phyloP scores from a whole-genome alignment of 2,329 filamentous ascomycete species.

The Cordyceps farinosa region DNA sequence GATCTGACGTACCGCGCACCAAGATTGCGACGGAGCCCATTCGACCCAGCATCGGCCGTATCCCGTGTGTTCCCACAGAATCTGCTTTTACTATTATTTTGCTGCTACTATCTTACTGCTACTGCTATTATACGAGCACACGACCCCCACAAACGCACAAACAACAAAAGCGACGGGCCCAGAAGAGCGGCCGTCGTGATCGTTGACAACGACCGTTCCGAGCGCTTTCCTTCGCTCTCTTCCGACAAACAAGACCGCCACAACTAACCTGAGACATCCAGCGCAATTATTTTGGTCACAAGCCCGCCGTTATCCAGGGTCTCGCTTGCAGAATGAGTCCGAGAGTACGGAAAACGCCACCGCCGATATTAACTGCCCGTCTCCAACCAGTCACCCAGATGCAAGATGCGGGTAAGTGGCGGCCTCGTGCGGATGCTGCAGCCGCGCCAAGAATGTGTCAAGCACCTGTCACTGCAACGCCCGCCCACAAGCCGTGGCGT shows the following conservation, averaged over 20 bases:
- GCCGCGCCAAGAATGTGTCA: conserved; percentile 13
- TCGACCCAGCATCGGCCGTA: neutral
- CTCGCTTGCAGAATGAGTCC: neutral
- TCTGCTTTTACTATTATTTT: no score
- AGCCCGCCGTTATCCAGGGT: neutral
- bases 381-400: neutral
- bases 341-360: neutral
- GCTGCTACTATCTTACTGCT: no score
- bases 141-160: no score
- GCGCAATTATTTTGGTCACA: neutral
- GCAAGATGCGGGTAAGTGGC: conserved; percentile 11
- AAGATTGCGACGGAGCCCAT: conserved; percentile 3
- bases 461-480: neutral
- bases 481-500: conserved; percentile 7
- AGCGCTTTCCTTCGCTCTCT: neutral
- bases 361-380: conserved; percentile 3
- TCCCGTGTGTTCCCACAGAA: neutral
- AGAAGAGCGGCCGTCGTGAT: neutral
- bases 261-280: neutral
- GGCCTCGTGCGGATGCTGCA: conserved; percentile 3
- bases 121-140: no score
- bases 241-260: neutral
- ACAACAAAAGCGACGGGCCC: no score
- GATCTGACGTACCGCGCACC: conserved; percentile 7
- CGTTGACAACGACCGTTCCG: neutral